These are phyloP conservation scores for Clavispora vitiphila DNA, from an alignment of 805 yeast species.

Conservation along the genomic window DNA sequence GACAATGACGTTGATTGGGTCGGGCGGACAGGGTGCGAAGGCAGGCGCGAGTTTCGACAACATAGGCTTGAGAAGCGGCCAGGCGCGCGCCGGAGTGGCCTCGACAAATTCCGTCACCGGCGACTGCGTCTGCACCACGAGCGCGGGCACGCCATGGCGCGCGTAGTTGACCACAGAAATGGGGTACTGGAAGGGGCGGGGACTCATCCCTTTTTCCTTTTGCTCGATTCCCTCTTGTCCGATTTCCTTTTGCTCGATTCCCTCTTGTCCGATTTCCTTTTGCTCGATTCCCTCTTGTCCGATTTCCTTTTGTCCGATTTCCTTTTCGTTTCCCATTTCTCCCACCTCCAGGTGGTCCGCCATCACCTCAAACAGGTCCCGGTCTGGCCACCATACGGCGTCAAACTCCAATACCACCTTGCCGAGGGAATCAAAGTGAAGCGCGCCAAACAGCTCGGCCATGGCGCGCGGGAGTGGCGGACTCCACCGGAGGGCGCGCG, in stretches of 20 bases:
- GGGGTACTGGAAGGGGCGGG: conserved; percentile 52
- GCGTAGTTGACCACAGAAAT: conserved; percentile 56
- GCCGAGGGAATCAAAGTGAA: conserved; percentile 66
- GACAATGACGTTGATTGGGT: conserved; percentile 34
- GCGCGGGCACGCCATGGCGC: conserved; percentile 26
- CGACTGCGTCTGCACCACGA: conserved; percentile 66
- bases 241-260: no score
- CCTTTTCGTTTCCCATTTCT: no score
- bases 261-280: no score
- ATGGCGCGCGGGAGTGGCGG: conserved; percentile 52
- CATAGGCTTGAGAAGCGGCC: conserved; percentile 56
- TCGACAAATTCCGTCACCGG: conserved; percentile 64
- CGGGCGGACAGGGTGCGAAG: conserved; percentile 18
- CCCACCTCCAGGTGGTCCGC: no score
- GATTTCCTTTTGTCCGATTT: no score
- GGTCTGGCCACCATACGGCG: conserved; percentile 51
- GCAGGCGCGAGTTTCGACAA: conserved; percentile 21
- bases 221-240: no score
- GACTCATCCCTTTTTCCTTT: no score
- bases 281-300: no score
- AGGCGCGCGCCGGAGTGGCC: conserved; percentile 45
- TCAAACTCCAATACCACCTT: conserved; percentile 70
- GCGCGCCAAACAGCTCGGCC: conserved; percentile 37
- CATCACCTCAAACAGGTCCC: conserved; percentile 20
- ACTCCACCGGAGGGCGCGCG: conserved; percentile 49